A percentile compares a stretch with the other conserved stretches of the same genome.
Evolutionary conservation across 805 yeast genomes (phyloP).

Genomic region (Yamadazyma sp.): DNA sequence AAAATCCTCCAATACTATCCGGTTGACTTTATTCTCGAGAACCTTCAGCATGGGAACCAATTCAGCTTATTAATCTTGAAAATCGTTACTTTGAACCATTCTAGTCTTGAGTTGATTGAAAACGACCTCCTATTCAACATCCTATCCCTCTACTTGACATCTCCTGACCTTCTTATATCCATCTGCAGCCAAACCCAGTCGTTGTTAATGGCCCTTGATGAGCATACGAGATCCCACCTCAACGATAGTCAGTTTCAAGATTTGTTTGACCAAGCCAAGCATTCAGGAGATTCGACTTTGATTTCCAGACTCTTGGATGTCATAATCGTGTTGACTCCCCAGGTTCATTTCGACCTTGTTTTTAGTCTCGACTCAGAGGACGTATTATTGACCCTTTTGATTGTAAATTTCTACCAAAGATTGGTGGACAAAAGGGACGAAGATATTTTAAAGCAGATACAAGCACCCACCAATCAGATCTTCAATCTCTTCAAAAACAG

Average conservation of each 20-base stretch:
- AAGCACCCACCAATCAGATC: background rate
- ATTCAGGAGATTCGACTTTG: constrained; percentile 7
- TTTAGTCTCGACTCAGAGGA: constrained; percentile 20
- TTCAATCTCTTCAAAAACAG: constrained; percentile 3
- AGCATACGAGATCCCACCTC: background rate
- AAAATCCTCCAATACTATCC: constrained; percentile 12
- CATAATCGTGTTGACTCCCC: constrained; percentile 6
- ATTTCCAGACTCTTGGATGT: constrained; percentile 8
- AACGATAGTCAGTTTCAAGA: constrained; percentile 2
- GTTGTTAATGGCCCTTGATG: background rate
- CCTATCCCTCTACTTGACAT: constrained; percentile 6
- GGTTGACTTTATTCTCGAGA: constrained; percentile 16
- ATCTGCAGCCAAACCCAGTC: constrained; percentile 3
- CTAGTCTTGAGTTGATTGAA: constrained; percentile 5
- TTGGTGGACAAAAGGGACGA: constrained; percentile 15
- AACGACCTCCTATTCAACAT: constrained; percentile 2
- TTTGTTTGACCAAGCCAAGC: constrained; percentile 6
- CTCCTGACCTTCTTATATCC: constrained; percentile 5
- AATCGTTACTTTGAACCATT: constrained; percentile 11
- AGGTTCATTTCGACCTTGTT: constrained; percentile 7
- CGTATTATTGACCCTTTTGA: constrained; percentile 24
- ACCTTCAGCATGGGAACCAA: constrained; percentile 13
- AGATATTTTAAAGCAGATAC: background rate
- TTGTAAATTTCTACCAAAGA: constrained; percentile 26
- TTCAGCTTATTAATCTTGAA: constrained; percentile 14